Evolutionary conservation across 352 stramenopile species (phyloP), one percentile per base, ranked within the genome.

Genomic region (Pythium scleroteichum): DNA sequence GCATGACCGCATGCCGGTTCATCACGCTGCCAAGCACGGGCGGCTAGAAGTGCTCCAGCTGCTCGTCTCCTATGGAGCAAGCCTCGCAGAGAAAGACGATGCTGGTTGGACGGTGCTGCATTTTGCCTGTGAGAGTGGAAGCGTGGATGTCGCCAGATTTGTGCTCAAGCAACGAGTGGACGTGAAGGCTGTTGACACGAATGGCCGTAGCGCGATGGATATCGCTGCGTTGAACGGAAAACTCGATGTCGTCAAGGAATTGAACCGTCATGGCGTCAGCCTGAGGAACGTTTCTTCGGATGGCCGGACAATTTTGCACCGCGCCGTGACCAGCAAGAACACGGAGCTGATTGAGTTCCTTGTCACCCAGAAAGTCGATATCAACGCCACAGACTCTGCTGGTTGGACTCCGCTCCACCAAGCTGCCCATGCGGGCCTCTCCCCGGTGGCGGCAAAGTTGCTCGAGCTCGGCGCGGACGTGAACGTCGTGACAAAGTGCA

Each of bases 21-120:
- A 84, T 23, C 22, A 78, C n/a, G 73, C 75, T 2, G 73, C 75
- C 2, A 76, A 78, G 27, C 68, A 64, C 23, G 72, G 72, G 3
- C 40, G 29, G 1, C 38, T 79, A 1, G 58, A 66, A 13, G 46
- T 62, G 3, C 55, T 78, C 1, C 49, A 69, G 45, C 41, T 74
- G 23, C 33, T 78, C 5, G 42, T 73, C 17, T 61, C 53, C 17
- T 23, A 53, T 12, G 60, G 65, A 4, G 64, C 41, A 39, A 49
- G 0, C 0, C 14, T 59, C 9, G 10, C 35, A 3, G 27, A 23
- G 9, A 39, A 38, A 13, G 52, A 59, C 24, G 24, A 33, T 9
- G 39, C 26, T 24, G 24, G 13, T 23, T 35, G 29, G 29, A 52
- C 45, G 24, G 22, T 27, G 22, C 16, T 52, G 24, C 45, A 52